A percentile compares a stretch with the other conserved stretches of the same genome.
Conservation (phyloP, 1,284 basidiomycete genomes). For the Marasmius tenuissimus region DNA sequence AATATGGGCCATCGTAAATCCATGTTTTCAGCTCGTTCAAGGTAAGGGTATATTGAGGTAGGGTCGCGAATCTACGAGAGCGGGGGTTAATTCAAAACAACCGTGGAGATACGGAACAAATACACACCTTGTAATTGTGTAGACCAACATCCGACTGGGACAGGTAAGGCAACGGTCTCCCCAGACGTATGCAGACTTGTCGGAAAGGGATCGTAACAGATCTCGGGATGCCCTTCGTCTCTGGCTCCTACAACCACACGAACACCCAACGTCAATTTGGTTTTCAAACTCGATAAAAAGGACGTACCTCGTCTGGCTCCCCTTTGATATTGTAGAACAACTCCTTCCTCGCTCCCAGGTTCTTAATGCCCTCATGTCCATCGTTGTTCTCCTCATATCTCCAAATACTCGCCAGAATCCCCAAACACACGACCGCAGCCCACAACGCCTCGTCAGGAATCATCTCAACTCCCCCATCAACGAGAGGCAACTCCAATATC, state of each 20-base stretch:
- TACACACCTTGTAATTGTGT: constrained; percentile 12
- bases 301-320: constrained; percentile 6
- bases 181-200: constrained; percentile 10
- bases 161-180: constrained; percentile 11
- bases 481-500: constrained; percentile 9
- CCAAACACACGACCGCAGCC: constrained; percentile 13
- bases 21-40: constrained; percentile 11
- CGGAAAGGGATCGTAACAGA: constrained; percentile 10
- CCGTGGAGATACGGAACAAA: background rate
- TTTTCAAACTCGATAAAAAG: background rate
- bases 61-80: constrained; percentile 12
- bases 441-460: constrained; percentile 12
- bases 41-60: constrained; percentile 9
- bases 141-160: constrained; percentile 13
- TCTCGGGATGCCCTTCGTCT: constrained; percentile 11
- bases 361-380: constrained; percentile 11
- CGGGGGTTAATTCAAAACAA: background rate
- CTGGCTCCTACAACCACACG: constrained; percentile 8
- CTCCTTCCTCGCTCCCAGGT: background rate
- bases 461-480: constrained; percentile 1
- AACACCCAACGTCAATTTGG: background rate
- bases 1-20: constrained; percentile 14
- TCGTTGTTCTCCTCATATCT: constrained; percentile 13
- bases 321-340: constrained; percentile 9
- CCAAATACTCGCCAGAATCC: constrained; percentile 14